Evolutionary conservation across 495 filamentous ascomycete genomes (phyloP), one percentile per base, ranked within the genome.

Genomic region (Penicillium taxi): DNA sequence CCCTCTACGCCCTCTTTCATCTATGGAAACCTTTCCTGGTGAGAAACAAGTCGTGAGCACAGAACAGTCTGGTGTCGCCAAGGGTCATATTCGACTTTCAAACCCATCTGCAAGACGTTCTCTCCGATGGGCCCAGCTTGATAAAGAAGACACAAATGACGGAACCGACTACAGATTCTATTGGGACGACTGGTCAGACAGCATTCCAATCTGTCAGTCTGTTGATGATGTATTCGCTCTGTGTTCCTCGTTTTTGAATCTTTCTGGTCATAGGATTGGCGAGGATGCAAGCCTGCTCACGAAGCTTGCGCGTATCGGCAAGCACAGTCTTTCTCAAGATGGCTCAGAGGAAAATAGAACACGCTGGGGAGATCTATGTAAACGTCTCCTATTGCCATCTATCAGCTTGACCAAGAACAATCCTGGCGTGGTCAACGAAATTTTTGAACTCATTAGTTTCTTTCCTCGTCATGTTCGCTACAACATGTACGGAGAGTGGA

Each of bases 141-240:
- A 94, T 40, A 77, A 75, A 43, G 72, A 72, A 32, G 86, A 88
- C 42, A 74, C 69, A 5, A 75, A 73, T 25, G 84, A 88, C 50
- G 81, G 79, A 5, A 73, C 69, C 4, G 75, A 79, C 31, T 95
- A 94, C 52, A 74, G 82, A 17, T 96, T 93, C 56, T 99, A 96
- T 60, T 95, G 87, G 80, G 90, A 96, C 40, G 89, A 96, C 37
- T 99, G 93, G 93, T 71, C 82, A 7, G 90, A 96, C 44, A 90
- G 87, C 44, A 69, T 96, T 19, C 93, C 93, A 2, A 62, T 94
- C 7, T 96, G 91, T 51, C 88, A 94, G 53, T 81, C 68, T 3
- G 75, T 94, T 5, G 86, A 94, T 45, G 91, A 99, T 51, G 69
- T 99, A 2, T 91, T 96, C 50, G 74, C 77, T 2, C 75, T 99